Conservation (phyloP, 495 filamentous ascomycete species). For the Glonium stellatum region DNA sequence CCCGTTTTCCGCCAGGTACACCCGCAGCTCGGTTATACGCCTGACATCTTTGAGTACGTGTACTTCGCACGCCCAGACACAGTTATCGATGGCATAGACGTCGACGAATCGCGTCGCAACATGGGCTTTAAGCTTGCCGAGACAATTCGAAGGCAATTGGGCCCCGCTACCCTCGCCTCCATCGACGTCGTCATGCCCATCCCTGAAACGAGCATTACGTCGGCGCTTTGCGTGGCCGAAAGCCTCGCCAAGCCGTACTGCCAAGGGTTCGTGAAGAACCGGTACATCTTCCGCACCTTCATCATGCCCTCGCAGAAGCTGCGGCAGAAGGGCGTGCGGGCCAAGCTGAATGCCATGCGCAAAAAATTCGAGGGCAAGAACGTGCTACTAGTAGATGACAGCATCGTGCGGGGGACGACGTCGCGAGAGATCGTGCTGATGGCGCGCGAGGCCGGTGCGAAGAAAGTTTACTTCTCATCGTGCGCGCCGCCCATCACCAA, state of each 20-base stretch:
- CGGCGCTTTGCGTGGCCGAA: slow-evolving; percentile 72
- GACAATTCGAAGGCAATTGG: slow-evolving; percentile 66
- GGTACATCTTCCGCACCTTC: slow-evolving; percentile 93
- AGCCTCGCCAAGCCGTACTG: slow-evolving; percentile 72
- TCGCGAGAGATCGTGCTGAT: slow-evolving; percentile 86
- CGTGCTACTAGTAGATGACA: slow-evolving; percentile 86
- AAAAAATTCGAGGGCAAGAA: slow-evolving; percentile 79
- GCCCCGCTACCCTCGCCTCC: slow-evolving; percentile 65
- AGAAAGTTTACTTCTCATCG: slow-evolving; percentile 82
- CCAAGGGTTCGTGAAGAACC: slow-evolving; percentile 87
- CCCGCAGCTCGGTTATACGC: slow-evolving; percentile 64
- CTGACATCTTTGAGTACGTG: slow-evolving; percentile 91
- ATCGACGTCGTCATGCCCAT: slow-evolving; percentile 92
- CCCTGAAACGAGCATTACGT: slow-evolving; percentile 79
- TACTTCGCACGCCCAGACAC: slow-evolving; percentile 86
- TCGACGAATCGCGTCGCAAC: slow-evolving; percentile 79
- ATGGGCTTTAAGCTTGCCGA: slow-evolving; percentile 88
- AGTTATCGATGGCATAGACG: slow-evolving; percentile 86
- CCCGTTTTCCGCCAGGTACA: slow-evolving; percentile 75
- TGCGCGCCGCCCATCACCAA: slow-evolving; percentile 82
- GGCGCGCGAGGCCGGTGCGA: slow-evolving; percentile 85
- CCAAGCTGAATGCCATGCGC: slow-evolving; percentile 77
- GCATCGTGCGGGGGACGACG: slow-evolving; percentile 89
- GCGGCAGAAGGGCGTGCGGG: slow-evolving; percentile 69
- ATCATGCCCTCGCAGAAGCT: slow-evolving; percentile 88